Conservation (phyloP, 2,329 filamentous ascomycete genomes). For the Zopfia rhizophila region DNA sequence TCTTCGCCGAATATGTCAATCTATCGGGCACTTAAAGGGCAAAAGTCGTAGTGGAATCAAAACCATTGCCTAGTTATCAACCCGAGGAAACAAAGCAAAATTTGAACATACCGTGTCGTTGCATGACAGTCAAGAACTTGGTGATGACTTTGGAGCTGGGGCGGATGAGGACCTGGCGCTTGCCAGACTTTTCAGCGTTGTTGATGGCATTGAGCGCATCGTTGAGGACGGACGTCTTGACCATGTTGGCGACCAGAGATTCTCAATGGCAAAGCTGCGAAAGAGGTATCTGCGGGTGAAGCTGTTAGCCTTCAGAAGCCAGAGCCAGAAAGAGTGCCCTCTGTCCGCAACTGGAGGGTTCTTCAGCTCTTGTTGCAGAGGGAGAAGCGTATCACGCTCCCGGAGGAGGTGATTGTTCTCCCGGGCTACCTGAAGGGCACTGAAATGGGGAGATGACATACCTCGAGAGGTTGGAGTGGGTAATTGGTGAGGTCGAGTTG, state of each 20-base stretch:
- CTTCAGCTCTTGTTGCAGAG: constrained; percentile 70
- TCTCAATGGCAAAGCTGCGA: constrained; percentile 74
- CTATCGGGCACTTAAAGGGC: constrained; percentile 99
- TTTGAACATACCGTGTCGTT: constrained; percentile 90
- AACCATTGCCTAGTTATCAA: constrained; percentile 99
- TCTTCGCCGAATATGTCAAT: constrained; percentile 79
- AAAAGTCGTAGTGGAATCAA: constrained; percentile 83
- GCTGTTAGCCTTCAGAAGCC: constrained; percentile 72
- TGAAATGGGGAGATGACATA: constrained; percentile 45
- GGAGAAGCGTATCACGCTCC: constrained; percentile 58
- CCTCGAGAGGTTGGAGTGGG: constrained; percentile 43
- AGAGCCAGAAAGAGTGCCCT: constrained; percentile 76
- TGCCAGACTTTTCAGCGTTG: constrained; percentile 99
- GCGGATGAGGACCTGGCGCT: constrained; percentile 98
- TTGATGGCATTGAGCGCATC: constrained; percentile 99
- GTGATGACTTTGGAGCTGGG: constrained; percentile 99
- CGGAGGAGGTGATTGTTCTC: constrained; percentile 54
- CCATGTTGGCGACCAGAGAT: constrained; percentile 91
- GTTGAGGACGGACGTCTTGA: constrained; percentile 99
- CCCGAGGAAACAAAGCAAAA: constrained; percentile 71
- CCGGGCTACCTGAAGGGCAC: constrained; percentile 64
- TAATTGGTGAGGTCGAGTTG: constrained; percentile 32
- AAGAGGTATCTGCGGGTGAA: constrained; percentile 67
- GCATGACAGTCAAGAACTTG: constrained; percentile 99
- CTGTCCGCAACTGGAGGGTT: constrained; percentile 66